Base-by-base conservation (phyloP, 1,139 yeast genomes). In the Hansenula lynferdii region DNA sequence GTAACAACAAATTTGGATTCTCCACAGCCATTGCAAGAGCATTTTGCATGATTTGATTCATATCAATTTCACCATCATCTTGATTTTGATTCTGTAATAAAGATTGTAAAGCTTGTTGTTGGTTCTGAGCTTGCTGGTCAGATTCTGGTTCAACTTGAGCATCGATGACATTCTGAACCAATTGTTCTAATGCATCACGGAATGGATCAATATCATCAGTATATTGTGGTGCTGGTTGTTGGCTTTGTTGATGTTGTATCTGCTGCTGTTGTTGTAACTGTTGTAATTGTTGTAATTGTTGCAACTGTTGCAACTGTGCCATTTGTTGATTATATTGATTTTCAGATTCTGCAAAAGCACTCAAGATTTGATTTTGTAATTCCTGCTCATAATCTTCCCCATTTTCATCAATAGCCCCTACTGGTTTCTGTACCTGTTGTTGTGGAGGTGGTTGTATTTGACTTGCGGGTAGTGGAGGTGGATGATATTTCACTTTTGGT, bases 1-100 rank as follows among this genome's bases (percentile, higher is more conserved):
- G 69, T 32, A 78, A 58, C 29, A 79, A 65, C 21, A 75, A 76
- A 25, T 70, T 74, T 6, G 85, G 84, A 45, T 77, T 74, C 46
- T 77, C 81, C 71, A 77, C 64, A 1, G 90, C 90, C 82, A 81
- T 71, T 36, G 74, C 73, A 61, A 81, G 70, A 0, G 89, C 90
- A 60, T 80, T 80, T 48, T 79, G 84, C 67, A 82, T 71, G 47
- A 83, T 82, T 48, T 77, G 84, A 51, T 77, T 79, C 78, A 79
- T 61, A 45, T 76, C 82, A 38, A 66, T 64, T 6, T 66, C 67
- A 25, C 63, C 69, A 24, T 64, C 69, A 17, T 56, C 59, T 14
- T 41, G 41, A 24, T 31, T 4, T 8, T 35, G 38, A n/a, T 26
- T 28, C 16, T 19, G 37, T 12, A 15, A 17, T 16, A 34, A 37